Conservation (phyloP, 208 protist species). For the Novymonas esmeraldas region DNA sequence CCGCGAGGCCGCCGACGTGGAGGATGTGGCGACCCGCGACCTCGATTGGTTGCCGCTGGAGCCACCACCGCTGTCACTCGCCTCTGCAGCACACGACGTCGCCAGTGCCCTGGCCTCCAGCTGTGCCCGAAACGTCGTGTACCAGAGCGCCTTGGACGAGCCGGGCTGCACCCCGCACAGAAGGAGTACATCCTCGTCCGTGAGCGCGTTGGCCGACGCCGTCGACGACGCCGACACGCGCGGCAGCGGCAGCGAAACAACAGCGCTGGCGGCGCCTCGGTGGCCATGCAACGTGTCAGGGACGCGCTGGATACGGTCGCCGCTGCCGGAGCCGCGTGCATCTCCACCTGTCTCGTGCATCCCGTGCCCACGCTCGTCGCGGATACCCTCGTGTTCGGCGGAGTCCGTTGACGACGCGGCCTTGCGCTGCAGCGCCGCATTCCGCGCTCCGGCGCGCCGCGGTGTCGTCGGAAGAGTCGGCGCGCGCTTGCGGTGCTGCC, state of each 20-base stretch:
- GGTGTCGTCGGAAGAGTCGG: not conserved
- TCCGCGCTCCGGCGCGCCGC: not conserved
- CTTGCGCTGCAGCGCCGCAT: not conserved
- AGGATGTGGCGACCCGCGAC: not conserved
- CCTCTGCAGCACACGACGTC: not conserved
- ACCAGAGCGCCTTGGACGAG: conserved; percentile 47
- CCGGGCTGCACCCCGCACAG: conserved; percentile 60
- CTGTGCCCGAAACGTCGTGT: conserved; percentile 31
- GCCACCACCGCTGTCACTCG: not conserved
- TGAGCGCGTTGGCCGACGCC: conserved; percentile 20
- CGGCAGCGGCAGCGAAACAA: not conserved
- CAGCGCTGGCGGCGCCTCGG: not conserved
- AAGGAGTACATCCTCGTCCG: conserved; percentile 54
- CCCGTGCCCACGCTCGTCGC: not conserved
- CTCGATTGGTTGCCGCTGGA: not conserved
- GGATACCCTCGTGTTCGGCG: not conserved
- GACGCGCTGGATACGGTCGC: not conserved
- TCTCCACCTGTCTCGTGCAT: not conserved
- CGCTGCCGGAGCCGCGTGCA: not conserved
- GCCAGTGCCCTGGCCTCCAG: conserved; percentile 16
- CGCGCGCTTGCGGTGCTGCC: not conserved
- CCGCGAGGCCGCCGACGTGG: not conserved
- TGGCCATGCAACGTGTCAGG: not conserved
- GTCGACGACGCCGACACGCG: not conserved
- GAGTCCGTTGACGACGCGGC: not conserved